A percentile compares a stretch with the other conserved stretches of the same genome.
These are phyloP conservation scores for Coemansia sp. DNA, from an alignment of 192 early-diverging fungal genomes.

Conservation along the genomic window DNA sequence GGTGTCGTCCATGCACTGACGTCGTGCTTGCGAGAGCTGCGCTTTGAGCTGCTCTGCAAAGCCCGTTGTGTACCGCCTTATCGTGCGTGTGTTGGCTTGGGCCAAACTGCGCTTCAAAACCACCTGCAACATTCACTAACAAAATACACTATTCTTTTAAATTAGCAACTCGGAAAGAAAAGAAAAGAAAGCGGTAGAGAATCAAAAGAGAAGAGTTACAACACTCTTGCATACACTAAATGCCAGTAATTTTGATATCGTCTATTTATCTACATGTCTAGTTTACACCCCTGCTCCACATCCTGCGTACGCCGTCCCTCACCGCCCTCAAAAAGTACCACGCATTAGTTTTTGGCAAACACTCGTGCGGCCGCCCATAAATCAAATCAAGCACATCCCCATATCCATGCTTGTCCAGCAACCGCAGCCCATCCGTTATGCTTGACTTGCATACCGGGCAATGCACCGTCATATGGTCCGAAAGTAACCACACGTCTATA, in stretches of 20 bases:
- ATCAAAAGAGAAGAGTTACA: too few species aligned
- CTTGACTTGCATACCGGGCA: conserved; percentile 78
- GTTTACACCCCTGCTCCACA: conserved; percentile 1
- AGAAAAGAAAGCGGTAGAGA: background rate
- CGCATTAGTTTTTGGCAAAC: background rate
- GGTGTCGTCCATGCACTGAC: conserved; percentile 26
- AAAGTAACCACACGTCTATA: conserved; percentile 75
- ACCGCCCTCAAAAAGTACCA: background rate
- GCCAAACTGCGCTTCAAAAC: too few species aligned
- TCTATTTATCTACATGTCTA: too few species aligned
- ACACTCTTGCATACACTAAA: too few species aligned
- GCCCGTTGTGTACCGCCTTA: background rate
- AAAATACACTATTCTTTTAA: background rate
- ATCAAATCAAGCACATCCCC: conserved; percentile 24
- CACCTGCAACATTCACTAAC: too few species aligned
- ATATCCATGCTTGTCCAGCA: conserved; percentile 39
- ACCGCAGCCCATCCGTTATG: conserved; percentile 30
- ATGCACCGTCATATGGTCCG: conserved; percentile 62
- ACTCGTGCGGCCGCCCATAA: background rate
- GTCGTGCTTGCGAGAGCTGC: conserved; percentile 23
- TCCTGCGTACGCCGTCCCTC: conserved; percentile 15
- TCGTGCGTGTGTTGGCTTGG: too few species aligned
- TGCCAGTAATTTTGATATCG: too few species aligned
- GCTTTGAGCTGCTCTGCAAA: conserved; percentile 16
- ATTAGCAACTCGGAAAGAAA: background rate